These are phyloP conservation scores for Macrophomina phaseolina DNA, from an alignment of 2,329 filamentous ascomycete genomes.

Conservation along the genomic window DNA sequence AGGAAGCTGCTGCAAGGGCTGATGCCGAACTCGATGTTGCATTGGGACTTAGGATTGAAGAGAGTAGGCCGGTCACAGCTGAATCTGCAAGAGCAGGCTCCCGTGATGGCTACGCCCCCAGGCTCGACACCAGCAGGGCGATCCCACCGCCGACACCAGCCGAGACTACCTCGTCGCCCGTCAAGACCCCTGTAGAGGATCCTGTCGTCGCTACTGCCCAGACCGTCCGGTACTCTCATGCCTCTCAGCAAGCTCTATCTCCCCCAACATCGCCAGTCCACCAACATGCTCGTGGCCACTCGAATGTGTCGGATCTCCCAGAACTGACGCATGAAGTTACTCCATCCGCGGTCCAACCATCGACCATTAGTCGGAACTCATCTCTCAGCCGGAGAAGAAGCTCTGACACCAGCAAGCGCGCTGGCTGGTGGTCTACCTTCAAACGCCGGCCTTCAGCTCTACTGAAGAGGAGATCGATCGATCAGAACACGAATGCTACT, in stretches of 20 bases:
- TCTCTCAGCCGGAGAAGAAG: constrained; percentile 36
- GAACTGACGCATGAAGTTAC: constrained; percentile 50
- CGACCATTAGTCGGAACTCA: constrained; percentile 45
- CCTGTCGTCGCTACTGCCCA: constrained; percentile 56
- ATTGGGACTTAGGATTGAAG: constrained; percentile 63
- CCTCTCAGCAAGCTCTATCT: constrained; percentile 15
- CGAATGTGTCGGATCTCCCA: constrained; percentile 60
- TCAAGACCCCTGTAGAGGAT: constrained; percentile 51
- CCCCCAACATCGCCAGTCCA: constrained; percentile 45
- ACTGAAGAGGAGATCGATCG: constrained; percentile 63
- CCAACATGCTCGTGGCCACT: constrained; percentile 53
- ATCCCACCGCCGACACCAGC: constrained; percentile 4
- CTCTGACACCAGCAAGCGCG: constrained; percentile 42
- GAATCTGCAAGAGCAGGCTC: neutral
- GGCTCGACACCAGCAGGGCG: neutral
- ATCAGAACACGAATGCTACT: constrained; percentile 53
- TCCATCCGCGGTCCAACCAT: constrained; percentile 41
- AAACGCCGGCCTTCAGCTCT: constrained; percentile 65
- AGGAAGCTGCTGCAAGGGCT: constrained; percentile 59
- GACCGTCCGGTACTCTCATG: constrained; percentile 51
- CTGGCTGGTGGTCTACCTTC: constrained; percentile 41
- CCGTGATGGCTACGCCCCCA: constrained; percentile 4
- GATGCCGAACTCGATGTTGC: constrained; percentile 29
- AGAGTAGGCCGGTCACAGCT: constrained; percentile 43
- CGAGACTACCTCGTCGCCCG: constrained; percentile 30